Evolutionary conservation across 169 alveolate genomes (phyloP), one percentile per base, ranked within the genome.

Genomic region (Theileria luwenshuni): DNA sequence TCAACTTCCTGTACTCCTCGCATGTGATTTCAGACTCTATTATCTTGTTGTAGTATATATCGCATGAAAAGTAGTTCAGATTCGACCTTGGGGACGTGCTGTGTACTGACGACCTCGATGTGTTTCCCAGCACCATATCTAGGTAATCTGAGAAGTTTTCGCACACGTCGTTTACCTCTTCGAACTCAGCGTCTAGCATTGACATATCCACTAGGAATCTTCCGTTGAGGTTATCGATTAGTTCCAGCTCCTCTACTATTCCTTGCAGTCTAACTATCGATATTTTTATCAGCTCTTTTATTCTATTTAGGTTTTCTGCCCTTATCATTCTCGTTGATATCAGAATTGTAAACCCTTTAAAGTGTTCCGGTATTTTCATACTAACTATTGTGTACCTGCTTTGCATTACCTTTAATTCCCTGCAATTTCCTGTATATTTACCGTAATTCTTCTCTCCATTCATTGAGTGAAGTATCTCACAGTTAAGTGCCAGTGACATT

Each of bases 341-440:
- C 43, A 79, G 30, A 5, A 79, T 56, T 41, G 68, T 79, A 35
- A 74, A 79, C 2, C 87, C 87, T n/a, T 72, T 74, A 38, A 72
- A 79, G 21, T 54, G 21, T 19, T 63, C 51, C 33, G 33, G 33
- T 33, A 70, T 21, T 0, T 64, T 30, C 30, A 79, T 1, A 15
- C 61, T 69, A 12, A 51, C 87, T 15, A 79, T 72, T 27, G 43
- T 67, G 28, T 41, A 43, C 27, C 56, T 51, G 2, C 23, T 62
- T 42, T 41, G 28, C 6, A 70, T 32, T 23, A 67, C 23, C 1
- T 25, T 8, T 32, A 49, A 71, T 10, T 69, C n/a, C 21, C 52
- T 69, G 48, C 67, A 51, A 19, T 13, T 17, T 30, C 77, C 76
- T 17, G 71, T 27, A 38, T 33, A 61, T 38, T n/a, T 41, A 5